Conservation (phyloP, 2,329 filamentous ascomycete genomes). For the Onygenales sp. region DNA sequence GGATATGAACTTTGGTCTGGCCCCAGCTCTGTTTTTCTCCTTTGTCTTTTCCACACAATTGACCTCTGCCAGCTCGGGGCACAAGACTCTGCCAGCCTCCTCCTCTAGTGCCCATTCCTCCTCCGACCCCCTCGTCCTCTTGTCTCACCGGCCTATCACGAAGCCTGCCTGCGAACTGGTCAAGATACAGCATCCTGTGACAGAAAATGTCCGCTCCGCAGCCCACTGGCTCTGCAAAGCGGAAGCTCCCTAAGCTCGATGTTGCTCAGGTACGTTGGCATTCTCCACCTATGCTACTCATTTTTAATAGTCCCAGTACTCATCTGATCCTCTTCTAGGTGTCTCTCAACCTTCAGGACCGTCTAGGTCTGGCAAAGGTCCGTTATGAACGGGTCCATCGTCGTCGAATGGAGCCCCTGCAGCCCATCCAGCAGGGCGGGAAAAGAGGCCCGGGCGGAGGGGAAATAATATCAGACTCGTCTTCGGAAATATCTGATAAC, state of each 20-base stretch:
- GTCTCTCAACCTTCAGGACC: constrained; percentile 83
- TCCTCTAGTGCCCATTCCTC: neutral
- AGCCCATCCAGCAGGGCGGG: constrained; percentile 68
- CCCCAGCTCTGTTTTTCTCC: neutral
- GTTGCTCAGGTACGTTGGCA: constrained; percentile 28
- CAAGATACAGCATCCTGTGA: neutral
- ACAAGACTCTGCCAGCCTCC: constrained; percentile 6
- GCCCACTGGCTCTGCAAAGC: constrained; percentile 24
- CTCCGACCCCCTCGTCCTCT: constrained; percentile 6
- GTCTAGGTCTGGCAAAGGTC: constrained; percentile 89
- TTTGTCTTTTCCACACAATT: constrained; percentile 2
- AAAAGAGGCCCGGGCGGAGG: constrained; percentile 54
- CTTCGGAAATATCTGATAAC: constrained; percentile 71
- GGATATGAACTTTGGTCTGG: neutral
- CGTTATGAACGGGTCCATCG: constrained; percentile 96
- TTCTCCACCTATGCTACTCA: neutral
- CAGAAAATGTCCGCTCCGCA: constrained; percentile 22
- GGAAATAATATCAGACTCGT: constrained; percentile 77
- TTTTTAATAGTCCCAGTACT: no score
- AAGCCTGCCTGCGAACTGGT: neutral
- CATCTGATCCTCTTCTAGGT: constrained; percentile 50
- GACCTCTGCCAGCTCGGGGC: constrained; percentile 5
- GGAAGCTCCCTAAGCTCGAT: constrained; percentile 32
- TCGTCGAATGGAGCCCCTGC: constrained; percentile 65
- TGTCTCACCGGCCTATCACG: constrained; percentile 3